Evolutionary conservation across 495 filamentous ascomycete species (phyloP).

Genomic region (Penicillium paradoxum): DNA sequence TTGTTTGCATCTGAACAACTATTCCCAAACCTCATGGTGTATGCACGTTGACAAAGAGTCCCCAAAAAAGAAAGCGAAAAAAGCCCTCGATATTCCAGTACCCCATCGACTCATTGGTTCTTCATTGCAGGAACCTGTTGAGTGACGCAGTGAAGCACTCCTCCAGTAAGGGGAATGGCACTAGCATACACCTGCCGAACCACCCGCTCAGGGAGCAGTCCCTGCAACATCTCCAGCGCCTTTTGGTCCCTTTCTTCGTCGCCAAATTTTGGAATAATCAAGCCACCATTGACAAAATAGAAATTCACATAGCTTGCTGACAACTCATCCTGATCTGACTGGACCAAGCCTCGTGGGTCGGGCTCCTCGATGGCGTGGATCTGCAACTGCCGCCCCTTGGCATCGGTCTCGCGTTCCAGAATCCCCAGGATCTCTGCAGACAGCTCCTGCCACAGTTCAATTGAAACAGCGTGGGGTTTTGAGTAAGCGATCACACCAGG

Average conservation of each 20-base stretch:
- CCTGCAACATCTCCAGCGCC: conserved; percentile 18
- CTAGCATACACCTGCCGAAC: conserved; percentile 21
- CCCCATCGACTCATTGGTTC: background rate
- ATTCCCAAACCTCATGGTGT: background rate
- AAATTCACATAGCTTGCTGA: conserved; percentile 25
- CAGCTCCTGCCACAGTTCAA: conserved; percentile 19
- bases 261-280: conserved; percentile 26
- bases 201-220: conserved; percentile 16
- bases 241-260: conserved; percentile 15
- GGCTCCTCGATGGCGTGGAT: conserved; percentile 23
- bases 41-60: background rate
- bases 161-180: conserved; percentile 24
- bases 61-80: background rate
- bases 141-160: conserved; percentile 27
- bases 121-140: conserved; percentile 16
- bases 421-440: conserved; percentile 18
- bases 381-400: conserved; percentile 20
- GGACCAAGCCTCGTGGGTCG: conserved; percentile 11
- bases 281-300: conserved; percentile 25
- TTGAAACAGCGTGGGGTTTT: conserved; percentile 9
- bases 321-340: conserved; percentile 16
- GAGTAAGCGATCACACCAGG: conserved; percentile 23
- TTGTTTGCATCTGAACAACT: background rate
- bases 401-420: conserved; percentile 18
- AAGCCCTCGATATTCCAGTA: background rate